Conservation (phyloP, 371 early-diverging fungal genomes). For the Mortierella sp. region DNA sequence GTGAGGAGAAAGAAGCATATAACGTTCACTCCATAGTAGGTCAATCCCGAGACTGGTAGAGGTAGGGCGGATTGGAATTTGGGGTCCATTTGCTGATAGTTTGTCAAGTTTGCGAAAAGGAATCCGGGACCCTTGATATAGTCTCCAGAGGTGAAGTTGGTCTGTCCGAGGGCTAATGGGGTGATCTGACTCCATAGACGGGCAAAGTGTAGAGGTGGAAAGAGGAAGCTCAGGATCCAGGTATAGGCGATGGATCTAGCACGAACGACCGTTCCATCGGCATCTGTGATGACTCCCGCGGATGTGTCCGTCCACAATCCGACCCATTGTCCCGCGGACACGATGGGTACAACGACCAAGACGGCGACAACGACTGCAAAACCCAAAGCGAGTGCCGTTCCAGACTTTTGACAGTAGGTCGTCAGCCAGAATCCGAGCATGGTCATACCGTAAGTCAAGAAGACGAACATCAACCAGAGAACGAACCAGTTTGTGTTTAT, state of each 20-base stretch:
- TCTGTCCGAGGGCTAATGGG: constrained; percentile 4
- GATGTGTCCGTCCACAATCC: constrained; percentile 22
- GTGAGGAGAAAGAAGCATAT: constrained; percentile 60
- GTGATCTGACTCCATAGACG: constrained; percentile 48
- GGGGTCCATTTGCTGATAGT: constrained; percentile 26
- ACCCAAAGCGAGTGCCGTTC: constrained; percentile 55
- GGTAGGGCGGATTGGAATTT: constrained; percentile 57
- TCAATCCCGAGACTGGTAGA: constrained; percentile 58
- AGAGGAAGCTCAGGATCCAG: constrained; percentile 29
- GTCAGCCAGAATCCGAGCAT: constrained; percentile 72
- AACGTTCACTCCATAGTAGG: constrained; percentile 62
- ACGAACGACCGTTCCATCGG: constrained; percentile 32
- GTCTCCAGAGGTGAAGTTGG: constrained; percentile 45
- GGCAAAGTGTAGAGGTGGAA: constrained; percentile 39
- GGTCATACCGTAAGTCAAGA: constrained; percentile 77
- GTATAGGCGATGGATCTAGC: too few species aligned
- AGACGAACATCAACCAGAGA: constrained; percentile 65
- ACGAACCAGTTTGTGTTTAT: constrained; percentile 63
- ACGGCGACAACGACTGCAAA: constrained; percentile 52
- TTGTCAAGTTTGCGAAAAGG: constrained; percentile 22
- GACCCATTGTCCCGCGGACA: constrained; percentile 7
- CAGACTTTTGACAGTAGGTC: constrained; percentile 59
- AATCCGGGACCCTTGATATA: constrained; percentile 49
- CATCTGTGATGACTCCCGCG: constrained; percentile 45
- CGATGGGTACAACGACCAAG: constrained; percentile 28